Evolutionary conservation across 768 basidiomycete genomes (phyloP).

Genomic region (Tylopilus sp.): DNA sequence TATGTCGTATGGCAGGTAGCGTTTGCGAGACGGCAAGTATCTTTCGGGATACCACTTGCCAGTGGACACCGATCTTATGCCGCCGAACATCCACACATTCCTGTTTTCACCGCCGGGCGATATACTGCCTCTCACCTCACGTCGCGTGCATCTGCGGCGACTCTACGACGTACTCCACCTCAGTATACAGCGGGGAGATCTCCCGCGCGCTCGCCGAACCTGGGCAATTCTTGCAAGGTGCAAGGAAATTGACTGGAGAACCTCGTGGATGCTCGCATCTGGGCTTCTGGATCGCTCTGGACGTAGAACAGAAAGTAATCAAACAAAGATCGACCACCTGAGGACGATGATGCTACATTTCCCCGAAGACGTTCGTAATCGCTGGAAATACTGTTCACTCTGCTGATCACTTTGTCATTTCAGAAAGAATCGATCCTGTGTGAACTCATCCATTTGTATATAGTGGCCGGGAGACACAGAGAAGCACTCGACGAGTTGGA

Average conservation of each 20-base stretch:
- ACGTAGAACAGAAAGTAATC: slow-evolving; percentile 25
- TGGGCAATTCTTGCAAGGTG: slow-evolving; percentile 77
- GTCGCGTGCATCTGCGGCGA: slow-evolving; percentile 71
- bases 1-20: slow-evolving; percentile 6
- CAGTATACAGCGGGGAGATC: slow-evolving; percentile 64
- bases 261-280: slow-evolving; percentile 68
- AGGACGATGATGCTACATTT: slow-evolving; percentile 68
- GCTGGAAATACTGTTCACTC: not conserved
- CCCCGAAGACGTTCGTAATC: slow-evolving; percentile 55
- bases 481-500: slow-evolving; percentile 85
- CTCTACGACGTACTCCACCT: slow-evolving; percentile 73
- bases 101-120: slow-evolving; percentile 59
- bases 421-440: slow-evolving; percentile 75
- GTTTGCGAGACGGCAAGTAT: slow-evolving; percentile 1
- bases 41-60: not conserved
- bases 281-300: slow-evolving; percentile 44
- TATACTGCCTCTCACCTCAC: slow-evolving; percentile 47
- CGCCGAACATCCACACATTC: slow-evolving; percentile 41
- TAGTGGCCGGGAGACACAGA: slow-evolving; percentile 51
- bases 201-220: slow-evolving; percentile 57
- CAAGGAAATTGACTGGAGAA: slow-evolving; percentile 73
- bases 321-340: slow-evolving; percentile 55
- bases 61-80: slow-evolving; percentile 10
- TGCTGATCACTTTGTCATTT: slow-evolving; percentile 10
- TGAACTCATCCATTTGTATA: slow-evolving; percentile 69